Percentiles rank a stretch among this genome's conserved stretches.
Conservation (phyloP, 2,329 filamentous ascomycete genomes). For the Nemania sp. region DNA sequence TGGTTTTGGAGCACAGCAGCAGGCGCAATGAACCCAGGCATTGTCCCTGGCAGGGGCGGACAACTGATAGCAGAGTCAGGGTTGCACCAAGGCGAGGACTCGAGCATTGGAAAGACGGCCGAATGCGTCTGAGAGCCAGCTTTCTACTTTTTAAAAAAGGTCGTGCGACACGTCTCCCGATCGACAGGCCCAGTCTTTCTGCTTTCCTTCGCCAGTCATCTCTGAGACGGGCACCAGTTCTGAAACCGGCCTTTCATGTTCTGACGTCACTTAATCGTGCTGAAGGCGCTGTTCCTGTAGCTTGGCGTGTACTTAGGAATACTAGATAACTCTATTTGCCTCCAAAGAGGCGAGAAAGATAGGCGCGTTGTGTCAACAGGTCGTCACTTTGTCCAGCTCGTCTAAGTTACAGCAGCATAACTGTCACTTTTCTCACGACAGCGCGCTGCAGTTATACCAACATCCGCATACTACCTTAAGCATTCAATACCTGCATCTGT, state of each 20-base stretch:
- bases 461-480: too few relatives aligned
- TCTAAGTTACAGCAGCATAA: neutral
- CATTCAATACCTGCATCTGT: conserved; percentile 9
- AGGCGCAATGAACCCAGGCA: neutral
- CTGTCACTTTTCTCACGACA: neutral
- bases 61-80: conserved; percentile 2
- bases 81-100: neutral
- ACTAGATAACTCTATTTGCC: conserved; percentile 4
- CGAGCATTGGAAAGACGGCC: conserved; percentile 4
- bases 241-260: conserved; percentile 16
- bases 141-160: neutral
- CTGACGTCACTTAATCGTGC: conserved; percentile 21
- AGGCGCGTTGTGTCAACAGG: conserved; percentile 13
- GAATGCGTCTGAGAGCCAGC: conserved; percentile 2
- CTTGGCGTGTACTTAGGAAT: neutral
- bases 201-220: neutral
- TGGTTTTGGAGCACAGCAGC: conserved; percentile 13
- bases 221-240: conserved; percentile 6
- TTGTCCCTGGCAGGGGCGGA: neutral
- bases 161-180: conserved; percentile 19
- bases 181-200: conserved; percentile 6
- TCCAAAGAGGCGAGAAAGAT: neutral
- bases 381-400: neutral
- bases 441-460: too few relatives aligned
- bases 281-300: neutral